Evolutionary conservation across 2,329 filamentous ascomycete species (phyloP).

Genomic region (Clonostachys sp.): DNA sequence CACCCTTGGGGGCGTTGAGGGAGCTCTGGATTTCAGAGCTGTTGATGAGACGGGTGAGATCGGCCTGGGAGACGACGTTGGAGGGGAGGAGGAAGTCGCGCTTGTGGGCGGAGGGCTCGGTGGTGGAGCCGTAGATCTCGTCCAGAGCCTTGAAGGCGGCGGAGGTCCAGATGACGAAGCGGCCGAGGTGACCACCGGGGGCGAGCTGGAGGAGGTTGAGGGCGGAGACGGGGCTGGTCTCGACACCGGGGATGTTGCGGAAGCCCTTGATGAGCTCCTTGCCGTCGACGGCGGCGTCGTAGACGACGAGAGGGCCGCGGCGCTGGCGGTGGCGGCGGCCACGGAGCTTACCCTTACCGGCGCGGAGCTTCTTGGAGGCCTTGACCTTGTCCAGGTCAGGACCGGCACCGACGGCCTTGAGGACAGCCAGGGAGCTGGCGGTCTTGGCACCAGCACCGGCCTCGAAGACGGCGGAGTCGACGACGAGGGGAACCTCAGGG

Average conservation of each 20-base stretch:
- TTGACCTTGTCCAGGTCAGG: conserved; percentile 93
- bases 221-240: conserved; percentile 89
- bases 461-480: conserved; percentile 87
- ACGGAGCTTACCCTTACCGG: conserved; percentile 98
- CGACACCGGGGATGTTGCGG: conserved; percentile 98
- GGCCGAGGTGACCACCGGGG: conserved; percentile 96
- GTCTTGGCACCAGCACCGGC: conserved; percentile 81
- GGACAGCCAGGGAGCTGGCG: conserved; percentile 76
- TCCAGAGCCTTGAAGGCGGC: conserved; percentile 95
- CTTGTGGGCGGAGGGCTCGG: conserved; percentile 86
- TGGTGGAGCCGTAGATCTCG: conserved; percentile 93
- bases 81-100: conserved; percentile 97
- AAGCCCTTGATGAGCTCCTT: conserved; percentile 91
- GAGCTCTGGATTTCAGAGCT: conserved; percentile 97
- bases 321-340: conserved; percentile 96
- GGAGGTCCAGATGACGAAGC: conserved; percentile 99
- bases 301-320: conserved; percentile 95
- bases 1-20: conserved; percentile 85
- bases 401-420: conserved; percentile 87
- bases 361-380: conserved; percentile 92
- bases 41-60: conserved; percentile 98
- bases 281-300: conserved; percentile 92
- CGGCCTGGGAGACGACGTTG: conserved; percentile 89
- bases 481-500: conserved; percentile 93
- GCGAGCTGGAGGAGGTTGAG: conserved; percentile 99